Percentiles rank a stretch among this genome's conserved stretches.
phyloP scores from a whole-genome alignment of 495 filamentous ascomycete species.

The Hypoxylon subgilvum region DNA sequence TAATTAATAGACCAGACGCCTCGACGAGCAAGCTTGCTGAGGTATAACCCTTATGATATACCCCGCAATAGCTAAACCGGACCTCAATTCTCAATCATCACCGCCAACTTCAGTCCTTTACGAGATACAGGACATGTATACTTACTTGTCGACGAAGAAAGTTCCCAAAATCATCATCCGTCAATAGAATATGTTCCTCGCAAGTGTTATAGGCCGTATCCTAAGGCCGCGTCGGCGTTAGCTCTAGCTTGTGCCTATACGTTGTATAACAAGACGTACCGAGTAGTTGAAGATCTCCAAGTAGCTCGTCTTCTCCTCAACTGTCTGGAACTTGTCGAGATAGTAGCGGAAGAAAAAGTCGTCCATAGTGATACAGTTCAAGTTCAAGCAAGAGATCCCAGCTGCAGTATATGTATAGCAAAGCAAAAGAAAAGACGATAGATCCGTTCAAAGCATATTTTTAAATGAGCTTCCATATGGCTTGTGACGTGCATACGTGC shows the following conservation, averaged over 20 bases:
- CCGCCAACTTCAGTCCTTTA: no score
- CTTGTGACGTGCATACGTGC: constrained; percentile 31
- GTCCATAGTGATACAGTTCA: constrained; percentile 51
- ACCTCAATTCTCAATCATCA: no score
- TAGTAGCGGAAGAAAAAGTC: constrained; percentile 58
- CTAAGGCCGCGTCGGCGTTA: constrained; percentile 31
- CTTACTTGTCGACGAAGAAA: constrained; percentile 56
- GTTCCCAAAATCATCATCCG: constrained; percentile 60
- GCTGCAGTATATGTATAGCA: not conserved
- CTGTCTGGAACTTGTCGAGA: constrained; percentile 49
- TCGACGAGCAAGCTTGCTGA: not conserved
- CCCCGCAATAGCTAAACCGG: no score
- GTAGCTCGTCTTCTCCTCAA: constrained; percentile 56
- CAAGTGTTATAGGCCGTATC: constrained; percentile 50
- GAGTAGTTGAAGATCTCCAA: constrained; percentile 63
- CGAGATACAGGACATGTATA: constrained; percentile 1
- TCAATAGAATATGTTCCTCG: constrained; percentile 57
- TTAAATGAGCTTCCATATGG: constrained; percentile 23
- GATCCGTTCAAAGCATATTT: constrained; percentile 10
- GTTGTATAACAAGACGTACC: constrained; percentile 41
- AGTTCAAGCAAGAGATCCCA: not conserved
- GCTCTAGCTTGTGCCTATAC: not conserved
- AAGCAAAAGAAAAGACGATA: constrained; percentile 2
- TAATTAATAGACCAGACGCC: not conserved
- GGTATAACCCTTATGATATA: not conserved